Evolutionary conservation across 2,329 filamentous ascomycete species (phyloP), one percentile per base, ranked within the genome.

Genomic region (Emmonsia crescens): DNA sequence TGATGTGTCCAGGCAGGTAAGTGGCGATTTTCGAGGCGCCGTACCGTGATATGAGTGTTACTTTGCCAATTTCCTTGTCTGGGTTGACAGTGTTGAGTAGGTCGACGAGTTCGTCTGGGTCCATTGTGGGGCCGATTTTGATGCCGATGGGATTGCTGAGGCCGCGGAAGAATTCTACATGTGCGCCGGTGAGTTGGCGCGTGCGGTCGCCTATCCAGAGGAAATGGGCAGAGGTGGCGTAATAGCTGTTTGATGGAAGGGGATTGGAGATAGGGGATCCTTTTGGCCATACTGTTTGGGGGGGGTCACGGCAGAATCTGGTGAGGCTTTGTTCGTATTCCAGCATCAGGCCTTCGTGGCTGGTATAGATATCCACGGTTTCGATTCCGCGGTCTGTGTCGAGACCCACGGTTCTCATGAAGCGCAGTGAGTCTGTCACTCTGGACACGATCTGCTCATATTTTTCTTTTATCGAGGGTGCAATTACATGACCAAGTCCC

Each of bases 181-280:
- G 94, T 0, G 89, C 93, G 68, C 93, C 90, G 72, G 94, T 89
- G 54, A 96, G 85, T 76, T 97, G 93, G 55, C 94, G 85, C 1
- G 94, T 99, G 66, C 94, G 89, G 75, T 99, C 94, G 60, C 94
- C 94, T 69, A 99, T 95, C 94, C 94, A 99, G 73, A 99, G 83
- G 79, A 99, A 97, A 74, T 99, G 94, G 0, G 91, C 90, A 4
- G 91, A 96, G 0, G 93, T 97, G 76, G 96, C 89, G 78, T 95
- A 97, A 82, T 89, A 95, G 70, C 87, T 85, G 70, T 83, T 84
- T 19, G 75, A 73, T 58, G 76, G 71, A 66, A 59, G 51, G 44
- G 57, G 64, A 58, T 69, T 49, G 49, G 44, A 55, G 65, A 59
- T 60, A 66, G 61, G 69, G 69, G 44, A 69, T 65, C 57, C 69